Evolutionary conservation across 1,139 yeast genomes (phyloP), one percentile per base, ranked within the genome.

Genomic region (Taphrina populina): DNA sequence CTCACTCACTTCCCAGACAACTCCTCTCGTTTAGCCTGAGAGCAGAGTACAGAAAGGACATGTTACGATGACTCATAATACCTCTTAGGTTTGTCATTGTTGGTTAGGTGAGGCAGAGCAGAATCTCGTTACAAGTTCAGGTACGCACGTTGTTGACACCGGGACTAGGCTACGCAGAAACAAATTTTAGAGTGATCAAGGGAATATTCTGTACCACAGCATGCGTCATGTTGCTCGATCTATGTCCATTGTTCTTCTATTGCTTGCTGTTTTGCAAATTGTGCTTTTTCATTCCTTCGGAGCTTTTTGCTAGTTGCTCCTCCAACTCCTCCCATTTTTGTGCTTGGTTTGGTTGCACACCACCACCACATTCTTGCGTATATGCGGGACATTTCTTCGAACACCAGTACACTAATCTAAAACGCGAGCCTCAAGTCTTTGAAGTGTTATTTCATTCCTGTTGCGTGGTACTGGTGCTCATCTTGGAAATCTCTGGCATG

Each of bases 1-100:
- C 47, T 43, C 47, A 30, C 32, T 26, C 47, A 43, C 47, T 43
- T 43, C 47, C 27, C 47, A 20, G 47, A 30, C 47, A 43, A 43
- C 47, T 43, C 37, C 47, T 13, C 27, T 21, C 37, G 37, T 30
- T 30, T 30, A 26, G 47, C 47, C 36, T 29, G 37, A 13, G 37
- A 29, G 47, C 29, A 21, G 47, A 43, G 47, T 43, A 43, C 32
- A 43, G 19, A 43, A 7, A 37, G 37, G 47, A 43, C 47, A 30
- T 30, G 47, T 43, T 43, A 43, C 32, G 47, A 23, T 43, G 36
- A 29, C 34, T 19, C 19, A 6, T n/a, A 11, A 11, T 13, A 26
- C 11, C 47, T 30, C 32, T n/a, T 29, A 43, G 47, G 47, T 29
- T 20, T 37, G 37, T 20, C 29, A 43, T 32, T 21, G 32, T 43